Conservation (phyloP, 331 rosid genomes). For the Pyracantha coccinea region DNA sequence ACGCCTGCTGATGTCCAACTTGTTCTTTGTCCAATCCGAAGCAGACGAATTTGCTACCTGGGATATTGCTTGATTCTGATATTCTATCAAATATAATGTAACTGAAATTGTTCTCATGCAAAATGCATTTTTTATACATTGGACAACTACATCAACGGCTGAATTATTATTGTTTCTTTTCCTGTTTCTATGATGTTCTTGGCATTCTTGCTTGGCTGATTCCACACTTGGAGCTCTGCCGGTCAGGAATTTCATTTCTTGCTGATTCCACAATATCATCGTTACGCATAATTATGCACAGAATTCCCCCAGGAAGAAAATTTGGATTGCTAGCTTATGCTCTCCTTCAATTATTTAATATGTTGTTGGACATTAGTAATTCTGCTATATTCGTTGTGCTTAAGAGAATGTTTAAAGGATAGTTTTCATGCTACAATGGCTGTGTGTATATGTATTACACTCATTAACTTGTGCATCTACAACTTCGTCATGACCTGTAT, state of each 20-base stretch:
- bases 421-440: background rate
- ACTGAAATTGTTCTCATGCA: background rate
- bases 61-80: background rate
- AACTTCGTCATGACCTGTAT: background rate
- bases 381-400: background rate
- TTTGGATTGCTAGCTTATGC: too few relatives aligned
- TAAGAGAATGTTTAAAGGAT: background rate
- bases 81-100: background rate
- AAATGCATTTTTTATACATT: background rate
- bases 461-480: background rate
- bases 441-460: too few relatives aligned
- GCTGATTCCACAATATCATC: background rate
- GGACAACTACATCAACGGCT: background rate
- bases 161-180: background rate
- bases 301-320: too few relatives aligned
- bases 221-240: background rate
- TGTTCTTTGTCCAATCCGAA: conserved; percentile 13
- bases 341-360: too few relatives aligned
- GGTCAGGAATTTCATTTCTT: background rate
- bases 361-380: background rate
- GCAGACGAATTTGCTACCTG: background rate
- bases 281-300: too few relatives aligned
- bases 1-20: conserved; percentile 5
- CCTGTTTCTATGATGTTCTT: background rate
- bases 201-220: background rate